Base-by-base conservation (phyloP, 2,329 filamentous ascomycete species). In the Fusarium clavum region DNA sequence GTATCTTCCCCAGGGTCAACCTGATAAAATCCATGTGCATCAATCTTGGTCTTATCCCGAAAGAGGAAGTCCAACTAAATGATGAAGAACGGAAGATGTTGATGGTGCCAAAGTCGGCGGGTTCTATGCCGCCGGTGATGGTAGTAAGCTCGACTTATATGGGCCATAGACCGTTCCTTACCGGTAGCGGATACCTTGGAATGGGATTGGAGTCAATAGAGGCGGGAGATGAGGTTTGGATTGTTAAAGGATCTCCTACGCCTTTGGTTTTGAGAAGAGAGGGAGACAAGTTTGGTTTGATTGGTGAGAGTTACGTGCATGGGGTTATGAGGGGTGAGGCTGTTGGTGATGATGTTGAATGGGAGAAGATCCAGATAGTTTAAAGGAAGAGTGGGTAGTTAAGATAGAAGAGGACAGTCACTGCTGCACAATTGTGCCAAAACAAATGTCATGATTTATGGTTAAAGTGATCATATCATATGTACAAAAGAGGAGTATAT, bases 321-420 rank as follows among this genome's bases (percentile, higher is more conserved):
- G 61, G 61, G 0, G 30, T 14, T 7, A 64, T 64, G 60, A 30
- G 46, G 4, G 60, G 61, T 18, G 60, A 64, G 1, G 24, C 60
- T 1, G 11, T 64, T 2, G 41, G n/a, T 20, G 38, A 58, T 16
- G 13, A 46, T 14, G 6, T 11, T 0, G 10, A 7, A 1, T 64
- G 60, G 60, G 18, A 58, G 2, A 41, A 29, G 0, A 32, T 51
- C 6, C 20, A 45, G 16, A 25, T 64, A 18, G 38, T 49, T 1
- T 64, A 25, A 6, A 34, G 29, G 24, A 10, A 9, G 14, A 34
- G 32, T 34, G 32, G 8, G 16, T 34, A 18, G 16, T 10, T 18
- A 9, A 34, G 14, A 32, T 32, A 32, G 6, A 16, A 16, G 3
- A 12, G 27, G 1, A 8, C 6, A 30, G 13, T 8, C 13, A 30